Conservation (phyloP, 257 asterid species). For the Solanum peruvianum region DNA sequence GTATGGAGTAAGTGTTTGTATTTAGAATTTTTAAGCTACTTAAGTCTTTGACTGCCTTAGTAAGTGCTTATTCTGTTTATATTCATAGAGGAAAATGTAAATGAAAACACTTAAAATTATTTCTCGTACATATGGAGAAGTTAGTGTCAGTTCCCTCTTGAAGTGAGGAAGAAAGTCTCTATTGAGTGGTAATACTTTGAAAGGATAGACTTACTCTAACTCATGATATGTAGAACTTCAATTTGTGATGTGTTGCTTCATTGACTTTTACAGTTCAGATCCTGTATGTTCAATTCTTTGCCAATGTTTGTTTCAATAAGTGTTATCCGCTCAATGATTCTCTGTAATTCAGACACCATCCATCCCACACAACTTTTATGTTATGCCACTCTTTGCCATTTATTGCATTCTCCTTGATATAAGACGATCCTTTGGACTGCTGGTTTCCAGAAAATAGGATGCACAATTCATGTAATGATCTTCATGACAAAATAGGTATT, state of each 20-base stretch:
- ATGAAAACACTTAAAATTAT: not conserved
- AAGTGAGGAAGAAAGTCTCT: not conserved
- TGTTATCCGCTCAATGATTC: not conserved
- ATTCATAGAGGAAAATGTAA: not conserved
- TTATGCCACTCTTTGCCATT: not conserved
- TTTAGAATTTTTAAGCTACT: slow-evolving; percentile 1
- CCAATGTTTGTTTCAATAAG: not conserved
- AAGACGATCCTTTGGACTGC: not conserved
- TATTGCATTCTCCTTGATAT: not conserved
- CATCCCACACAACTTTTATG: not conserved
- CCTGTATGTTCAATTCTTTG: not conserved
- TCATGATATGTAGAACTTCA: not conserved
- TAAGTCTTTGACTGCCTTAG: not conserved
- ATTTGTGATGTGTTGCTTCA: not conserved
- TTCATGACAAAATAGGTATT: slow-evolving; percentile 47
- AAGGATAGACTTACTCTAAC: not conserved
- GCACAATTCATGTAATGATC: not conserved
- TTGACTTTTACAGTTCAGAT: not conserved
- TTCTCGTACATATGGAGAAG: not conserved
- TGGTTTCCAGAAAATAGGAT: not conserved
- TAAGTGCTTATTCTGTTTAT: not conserved
- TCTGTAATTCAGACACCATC: not conserved
- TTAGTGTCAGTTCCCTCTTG: not conserved
- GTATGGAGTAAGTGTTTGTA: slow-evolving; percentile 67
- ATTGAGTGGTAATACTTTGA: not conserved